phyloP scores from a whole-genome alignment of 768 basidiomycete genomes.

The Panellus pusillus region DNA sequence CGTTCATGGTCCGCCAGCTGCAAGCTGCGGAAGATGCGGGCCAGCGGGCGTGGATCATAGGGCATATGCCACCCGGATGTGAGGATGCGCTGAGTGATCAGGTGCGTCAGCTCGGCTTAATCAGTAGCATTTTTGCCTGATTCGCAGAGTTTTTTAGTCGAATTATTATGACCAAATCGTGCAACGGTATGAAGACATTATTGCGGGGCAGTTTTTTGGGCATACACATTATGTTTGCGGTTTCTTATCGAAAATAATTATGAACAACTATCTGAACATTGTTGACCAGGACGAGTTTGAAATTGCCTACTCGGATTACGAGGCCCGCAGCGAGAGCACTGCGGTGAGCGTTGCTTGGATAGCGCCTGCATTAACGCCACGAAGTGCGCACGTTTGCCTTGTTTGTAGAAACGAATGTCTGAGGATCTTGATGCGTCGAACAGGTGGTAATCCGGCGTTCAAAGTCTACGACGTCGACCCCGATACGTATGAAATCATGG shows the following conservation, averaged over 20 bases:
- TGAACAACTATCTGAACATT: no score
- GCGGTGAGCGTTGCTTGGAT: slow-evolving; percentile 50
- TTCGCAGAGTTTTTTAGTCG: slow-evolving; percentile 36
- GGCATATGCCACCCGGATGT: slow-evolving; percentile 56
- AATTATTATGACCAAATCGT: slow-evolving; percentile 65
- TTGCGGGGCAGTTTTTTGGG: slow-evolving; percentile 63
- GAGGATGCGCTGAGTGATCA: slow-evolving; percentile 52
- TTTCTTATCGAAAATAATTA: neutral
- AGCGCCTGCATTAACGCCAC: slow-evolving; percentile 58
- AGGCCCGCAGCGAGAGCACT: slow-evolving; percentile 41
- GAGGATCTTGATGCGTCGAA: neutral
- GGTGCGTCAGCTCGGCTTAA: slow-evolving; percentile 28
- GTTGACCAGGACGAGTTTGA: slow-evolving; percentile 53
- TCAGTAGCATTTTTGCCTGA: neutral
- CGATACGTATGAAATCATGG: slow-evolving; percentile 66
- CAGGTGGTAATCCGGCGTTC: slow-evolving; percentile 57
- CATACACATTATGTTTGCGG: slow-evolving; percentile 48
- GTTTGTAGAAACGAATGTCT: neutral
- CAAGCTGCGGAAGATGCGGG: slow-evolving; percentile 61
- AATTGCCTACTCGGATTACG: slow-evolving; percentile 58
- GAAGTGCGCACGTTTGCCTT: slow-evolving; percentile 35
- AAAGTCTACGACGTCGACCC: slow-evolving; percentile 66
- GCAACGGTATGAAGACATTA: slow-evolving; percentile 57
- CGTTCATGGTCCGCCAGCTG: slow-evolving; percentile 52
- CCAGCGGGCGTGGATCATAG: slow-evolving; percentile 62